Percentiles rank a stretch among this genome's conserved stretches.
Evolutionary conservation across 2,329 filamentous ascomycete genomes (phyloP).

Genomic region (Aspergillus tamarii): DNA sequence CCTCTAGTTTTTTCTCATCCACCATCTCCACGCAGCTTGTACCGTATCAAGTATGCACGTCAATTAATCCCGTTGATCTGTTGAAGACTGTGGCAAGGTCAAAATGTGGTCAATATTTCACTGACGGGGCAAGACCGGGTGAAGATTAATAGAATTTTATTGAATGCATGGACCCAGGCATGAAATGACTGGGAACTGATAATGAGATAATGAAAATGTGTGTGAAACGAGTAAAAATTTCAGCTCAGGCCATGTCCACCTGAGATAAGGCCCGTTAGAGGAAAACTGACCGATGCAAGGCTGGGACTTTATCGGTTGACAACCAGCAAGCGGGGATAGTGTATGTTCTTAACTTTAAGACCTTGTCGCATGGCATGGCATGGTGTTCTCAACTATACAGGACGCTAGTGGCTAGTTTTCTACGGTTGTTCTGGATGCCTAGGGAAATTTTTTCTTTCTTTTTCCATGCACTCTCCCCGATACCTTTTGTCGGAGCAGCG

Average conservation of each 20-base stretch:
- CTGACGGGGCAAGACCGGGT: neutral
- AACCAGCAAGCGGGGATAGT: slow-evolving; percentile 10
- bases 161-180: neutral
- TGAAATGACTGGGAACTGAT: neutral
- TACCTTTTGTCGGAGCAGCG: neutral
- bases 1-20: neutral
- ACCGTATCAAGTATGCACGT: neutral
- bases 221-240: slow-evolving; percentile 1
- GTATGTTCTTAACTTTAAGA: slow-evolving; percentile 3
- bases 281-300: slow-evolving; percentile 6
- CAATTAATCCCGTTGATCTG: neutral
- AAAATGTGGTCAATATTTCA: neutral
- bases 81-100: neutral
- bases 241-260: slow-evolving; percentile 8
- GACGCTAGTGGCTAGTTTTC: neutral
- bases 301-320: slow-evolving; percentile 8
- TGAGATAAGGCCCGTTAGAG: slow-evolving; percentile 10
- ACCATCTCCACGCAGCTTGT: neutral
- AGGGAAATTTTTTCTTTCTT: neutral
- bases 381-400: slow-evolving; percentile 4
- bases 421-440: slow-evolving; percentile 1
- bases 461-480: neutral
- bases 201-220: slow-evolving; percentile 1
- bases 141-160: slow-evolving; percentile 1
- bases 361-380: slow-evolving; percentile 1